A percentile compares a stretch with the other conserved stretches of the same genome.
Conservation (phyloP, 257 asterid species). For the Linderniella brevidens region DNA sequence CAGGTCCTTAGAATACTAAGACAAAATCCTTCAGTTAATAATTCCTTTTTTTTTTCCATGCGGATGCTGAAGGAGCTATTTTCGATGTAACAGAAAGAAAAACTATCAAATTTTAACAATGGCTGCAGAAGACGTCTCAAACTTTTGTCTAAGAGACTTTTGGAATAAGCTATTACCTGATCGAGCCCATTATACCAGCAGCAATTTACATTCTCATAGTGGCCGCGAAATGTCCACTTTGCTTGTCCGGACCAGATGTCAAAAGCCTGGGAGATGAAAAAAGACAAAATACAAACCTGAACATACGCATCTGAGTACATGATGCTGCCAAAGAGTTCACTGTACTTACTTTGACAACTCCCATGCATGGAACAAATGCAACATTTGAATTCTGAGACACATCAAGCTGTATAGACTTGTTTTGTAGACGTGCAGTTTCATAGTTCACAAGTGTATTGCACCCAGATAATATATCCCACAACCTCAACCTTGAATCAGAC, state of each 20-base stretch:
- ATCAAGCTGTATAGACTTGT: slow-evolving; percentile 69
- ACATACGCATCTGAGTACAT: slow-evolving; percentile 1
- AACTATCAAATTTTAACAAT: no score
- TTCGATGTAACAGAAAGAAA: no score
- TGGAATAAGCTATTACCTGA: no score
- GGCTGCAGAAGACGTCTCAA: no score
- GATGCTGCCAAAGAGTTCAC: slow-evolving; percentile 3
- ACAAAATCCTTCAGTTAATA: no score
- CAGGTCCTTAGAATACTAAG: no score
- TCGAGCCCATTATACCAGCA: slow-evolving; percentile 69
- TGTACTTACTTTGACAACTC: slow-evolving; percentile 46
- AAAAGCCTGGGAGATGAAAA: slow-evolving; percentile 40
- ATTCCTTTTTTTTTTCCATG: no score
- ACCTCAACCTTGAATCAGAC: slow-evolving; percentile 89
- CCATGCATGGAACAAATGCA: slow-evolving; percentile 85
- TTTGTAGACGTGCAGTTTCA: slow-evolving; percentile 68
- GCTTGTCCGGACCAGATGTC: slow-evolving; percentile 84
- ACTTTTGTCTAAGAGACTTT: no score
- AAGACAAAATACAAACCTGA: slow-evolving; percentile 5
- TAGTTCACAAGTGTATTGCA: slow-evolving; percentile 89
- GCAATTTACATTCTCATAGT: slow-evolving; percentile 78
- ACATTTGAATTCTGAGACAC: slow-evolving; percentile 51
- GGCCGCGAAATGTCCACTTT: slow-evolving; percentile 54
- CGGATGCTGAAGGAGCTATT: no score
- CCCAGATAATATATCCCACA: slow-evolving; percentile 95